Percentiles rank a stretch among this genome's conserved stretches.
Evolutionary conservation across 2,329 filamentous ascomycete species (phyloP).

Genomic region (Aureobasidium vineae): DNA sequence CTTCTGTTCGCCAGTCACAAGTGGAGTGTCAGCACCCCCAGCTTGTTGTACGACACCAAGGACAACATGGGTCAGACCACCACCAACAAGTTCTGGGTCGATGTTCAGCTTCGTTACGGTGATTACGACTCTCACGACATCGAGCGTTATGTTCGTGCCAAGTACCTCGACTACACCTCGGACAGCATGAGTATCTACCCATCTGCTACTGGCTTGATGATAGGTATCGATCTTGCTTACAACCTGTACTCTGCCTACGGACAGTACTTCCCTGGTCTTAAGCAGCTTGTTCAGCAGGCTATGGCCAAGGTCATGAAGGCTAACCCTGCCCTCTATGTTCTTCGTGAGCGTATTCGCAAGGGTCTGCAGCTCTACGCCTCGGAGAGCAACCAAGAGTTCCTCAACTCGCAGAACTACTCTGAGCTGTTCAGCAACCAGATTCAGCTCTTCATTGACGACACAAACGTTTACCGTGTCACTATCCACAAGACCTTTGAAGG

Average conservation of each 20-base stretch:
- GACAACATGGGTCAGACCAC: conserved; percentile 90
- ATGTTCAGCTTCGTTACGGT: conserved; percentile 93
- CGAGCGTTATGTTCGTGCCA: conserved; percentile 93
- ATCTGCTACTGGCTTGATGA: conserved; percentile 94
- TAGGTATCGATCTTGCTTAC: conserved; percentile 95
- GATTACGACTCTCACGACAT: conserved; percentile 99
- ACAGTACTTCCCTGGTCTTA: conserved; percentile 97
- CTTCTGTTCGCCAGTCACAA: conserved; percentile 96
- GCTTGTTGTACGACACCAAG: conserved; percentile 92
- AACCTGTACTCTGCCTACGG: conserved; percentile 98
- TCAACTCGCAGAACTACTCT: conserved; percentile 99
- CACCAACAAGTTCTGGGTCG: conserved; percentile 99
- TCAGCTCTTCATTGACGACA: conserved; percentile 98
- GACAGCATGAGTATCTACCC: conserved; percentile 99
- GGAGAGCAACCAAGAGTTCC: conserved; percentile 97
- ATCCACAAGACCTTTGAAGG: conserved; percentile 99
- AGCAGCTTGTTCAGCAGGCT: conserved; percentile 91
- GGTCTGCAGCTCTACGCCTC: conserved; percentile 97
- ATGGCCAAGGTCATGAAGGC: conserved; percentile 99
- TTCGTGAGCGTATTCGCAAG: conserved; percentile 97
- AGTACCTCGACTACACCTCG: conserved; percentile 98
- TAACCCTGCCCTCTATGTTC: conserved; percentile 91
- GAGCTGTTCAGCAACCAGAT: conserved; percentile 99
- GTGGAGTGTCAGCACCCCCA: conserved; percentile 96
- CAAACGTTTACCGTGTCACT: conserved; percentile 98